These are phyloP conservation scores for Cryptococcus neoformans DNA, from an alignment of 1,284 basidiomycete genomes.

Conservation along the genomic window DNA sequence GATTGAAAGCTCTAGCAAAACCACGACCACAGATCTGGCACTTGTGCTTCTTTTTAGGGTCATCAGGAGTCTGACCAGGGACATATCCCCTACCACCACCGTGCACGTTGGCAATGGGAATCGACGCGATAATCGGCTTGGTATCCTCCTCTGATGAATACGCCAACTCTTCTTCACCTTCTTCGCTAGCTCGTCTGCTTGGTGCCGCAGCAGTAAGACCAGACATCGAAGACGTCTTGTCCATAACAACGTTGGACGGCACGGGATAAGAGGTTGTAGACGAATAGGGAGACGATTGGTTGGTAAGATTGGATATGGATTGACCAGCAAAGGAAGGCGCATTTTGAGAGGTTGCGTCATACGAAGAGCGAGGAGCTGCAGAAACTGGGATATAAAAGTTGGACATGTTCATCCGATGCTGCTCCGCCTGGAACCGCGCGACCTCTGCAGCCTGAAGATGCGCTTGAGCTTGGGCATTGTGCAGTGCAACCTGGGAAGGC, in stretches of 20 bases:
- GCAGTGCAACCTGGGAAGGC: constrained; percentile 17
- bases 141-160: constrained; percentile 17
- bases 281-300: constrained; percentile 23
- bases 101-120: constrained; percentile 40
- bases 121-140: constrained; percentile 14
- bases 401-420: constrained; percentile 5
- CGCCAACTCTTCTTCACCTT: constrained; percentile 24
- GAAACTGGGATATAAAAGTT: constrained; percentile 10
- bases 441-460: constrained; percentile 34
- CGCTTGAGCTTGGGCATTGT: constrained; percentile 37
- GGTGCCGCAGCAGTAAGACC: not conserved
- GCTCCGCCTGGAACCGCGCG: constrained; percentile 18
- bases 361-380: not conserved
- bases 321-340: constrained; percentile 12
- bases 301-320: constrained; percentile 18
- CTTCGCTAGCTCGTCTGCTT: constrained; percentile 9
- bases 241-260: constrained; percentile 9
- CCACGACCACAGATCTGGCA: constrained; percentile 48
- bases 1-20: constrained; percentile 51
- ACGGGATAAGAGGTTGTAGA: constrained; percentile 26
- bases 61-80: constrained; percentile 49
- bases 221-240: constrained; percentile 9
- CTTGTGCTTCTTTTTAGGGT: constrained; percentile 51
- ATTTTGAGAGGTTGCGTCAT: not conserved
- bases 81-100: constrained; percentile 49